A percentile compares a stretch with the other conserved stretches of the same genome.
Conservation (phyloP, 1,284 basidiomycete species). For the Sutorius eximius region DNA sequence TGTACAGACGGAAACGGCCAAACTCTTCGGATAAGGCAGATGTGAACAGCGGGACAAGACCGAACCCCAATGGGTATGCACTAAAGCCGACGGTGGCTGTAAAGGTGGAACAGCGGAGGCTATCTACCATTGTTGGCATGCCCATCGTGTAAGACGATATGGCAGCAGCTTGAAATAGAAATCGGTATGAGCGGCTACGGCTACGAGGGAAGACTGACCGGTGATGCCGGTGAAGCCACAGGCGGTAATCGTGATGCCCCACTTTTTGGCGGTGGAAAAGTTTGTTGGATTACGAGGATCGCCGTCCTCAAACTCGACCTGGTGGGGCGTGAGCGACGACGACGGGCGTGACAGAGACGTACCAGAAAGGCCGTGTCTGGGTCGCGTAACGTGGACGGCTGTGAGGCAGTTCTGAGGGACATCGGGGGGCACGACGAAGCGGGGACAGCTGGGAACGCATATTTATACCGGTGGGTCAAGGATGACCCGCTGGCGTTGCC, state of each 20-base stretch:
- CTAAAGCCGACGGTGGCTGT: conserved; percentile 41
- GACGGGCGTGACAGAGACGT: not conserved
- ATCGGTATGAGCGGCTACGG: not conserved
- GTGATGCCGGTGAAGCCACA: conserved; percentile 34
- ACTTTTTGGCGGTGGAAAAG: conserved; percentile 47
- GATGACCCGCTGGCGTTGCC: conserved; percentile 6
- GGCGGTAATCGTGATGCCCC: conserved; percentile 36
- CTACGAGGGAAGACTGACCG: conserved; percentile 21
- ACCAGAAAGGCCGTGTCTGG: conserved; percentile 20
- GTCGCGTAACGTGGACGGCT: conserved; percentile 20
- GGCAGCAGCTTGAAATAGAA: conserved; percentile 30
- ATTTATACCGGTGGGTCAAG: conserved; percentile 15
- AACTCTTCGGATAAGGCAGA: conserved; percentile 54
- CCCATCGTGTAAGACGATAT: conserved; percentile 43
- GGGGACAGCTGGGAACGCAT: not conserved
- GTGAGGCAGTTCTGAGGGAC: conserved; percentile 13
- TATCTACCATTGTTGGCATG: conserved; percentile 42
- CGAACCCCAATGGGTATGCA: conserved; percentile 48
- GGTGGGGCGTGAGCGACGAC: conserved; percentile 6
- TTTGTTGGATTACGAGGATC: conserved; percentile 53
- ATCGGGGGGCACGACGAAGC: conserved; percentile 7
- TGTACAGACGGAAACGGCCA: conserved; percentile 48
- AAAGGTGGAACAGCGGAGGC: conserved; percentile 40
- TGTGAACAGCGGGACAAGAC: conserved; percentile 48
- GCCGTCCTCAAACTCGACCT: conserved; percentile 56